Conservation (phyloP, 2,329 filamentous ascomycete species). For the Didymella pinodella region DNA sequence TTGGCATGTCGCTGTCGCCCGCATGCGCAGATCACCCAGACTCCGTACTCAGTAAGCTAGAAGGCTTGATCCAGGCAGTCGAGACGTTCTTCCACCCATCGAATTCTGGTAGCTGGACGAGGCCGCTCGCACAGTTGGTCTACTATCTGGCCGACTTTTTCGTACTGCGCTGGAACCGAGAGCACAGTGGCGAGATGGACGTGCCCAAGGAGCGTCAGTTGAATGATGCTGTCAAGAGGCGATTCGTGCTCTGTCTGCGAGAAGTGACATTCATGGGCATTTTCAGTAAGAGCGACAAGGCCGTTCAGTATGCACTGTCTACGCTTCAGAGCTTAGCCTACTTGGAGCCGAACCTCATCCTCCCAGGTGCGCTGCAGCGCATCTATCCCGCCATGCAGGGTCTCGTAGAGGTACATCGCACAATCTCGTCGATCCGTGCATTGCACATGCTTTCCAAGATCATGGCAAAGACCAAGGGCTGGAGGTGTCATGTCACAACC, state of each 20-base stretch:
- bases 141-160: slow-evolving; percentile 96
- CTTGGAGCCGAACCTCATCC: slow-evolving; percentile 87
- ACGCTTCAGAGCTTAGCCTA: slow-evolving; percentile 89
- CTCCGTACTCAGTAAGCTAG: slow-evolving; percentile 83
- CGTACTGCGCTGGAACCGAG: slow-evolving; percentile 95
- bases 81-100: slow-evolving; percentile 99
- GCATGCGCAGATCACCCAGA: slow-evolving; percentile 77
- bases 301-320: slow-evolving; percentile 90
- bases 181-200: slow-evolving; percentile 90
- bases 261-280: slow-evolving; percentile 99
- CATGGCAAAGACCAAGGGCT: slow-evolving; percentile 94
- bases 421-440: slow-evolving; percentile 89
- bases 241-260: slow-evolving; percentile 86
- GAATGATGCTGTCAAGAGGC: slow-evolving; percentile 79
- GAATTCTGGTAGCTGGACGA: slow-evolving; percentile 92
- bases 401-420: slow-evolving; percentile 94
- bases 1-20: slow-evolving; percentile 91
- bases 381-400: slow-evolving; percentile 98
- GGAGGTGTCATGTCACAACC: slow-evolving; percentile 93
- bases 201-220: slow-evolving; percentile 81
- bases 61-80: slow-evolving; percentile 90
- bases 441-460: slow-evolving; percentile 90
- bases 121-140: slow-evolving; percentile 85
- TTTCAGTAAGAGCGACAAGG: slow-evolving; percentile 91
- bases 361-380: slow-evolving; percentile 90